phyloP scores from a whole-genome alignment of 2,329 filamentous ascomycete species.

The Aspergillus intermedius region DNA sequence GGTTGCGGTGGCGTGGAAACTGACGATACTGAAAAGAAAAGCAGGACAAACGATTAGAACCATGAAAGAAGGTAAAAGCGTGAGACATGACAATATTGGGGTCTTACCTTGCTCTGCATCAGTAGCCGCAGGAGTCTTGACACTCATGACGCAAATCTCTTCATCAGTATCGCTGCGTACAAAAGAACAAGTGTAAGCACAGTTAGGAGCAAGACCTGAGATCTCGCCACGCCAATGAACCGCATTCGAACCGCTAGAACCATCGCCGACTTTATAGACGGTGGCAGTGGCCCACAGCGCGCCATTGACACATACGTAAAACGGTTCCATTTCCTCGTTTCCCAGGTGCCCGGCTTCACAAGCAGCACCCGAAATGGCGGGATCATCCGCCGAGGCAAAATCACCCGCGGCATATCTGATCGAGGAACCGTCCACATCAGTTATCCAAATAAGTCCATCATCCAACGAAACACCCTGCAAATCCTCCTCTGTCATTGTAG shows the following conservation, averaged over 20 bases:
- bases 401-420: conserved; percentile 44
- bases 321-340: conserved; percentile 46
- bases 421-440: conserved; percentile 39
- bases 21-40: conserved; percentile 23
- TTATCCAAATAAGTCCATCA: conserved; percentile 43
- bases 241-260: conserved; percentile 39
- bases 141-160: conserved; percentile 54
- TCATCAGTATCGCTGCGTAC: conserved; percentile 51
- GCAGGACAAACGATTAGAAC: conserved; percentile 7
- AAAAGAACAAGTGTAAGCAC: conserved; percentile 59
- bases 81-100: background rate
- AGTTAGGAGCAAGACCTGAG: conserved; percentile 58
- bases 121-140: conserved; percentile 56
- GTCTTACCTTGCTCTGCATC: conserved; percentile 52
- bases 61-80: background rate
- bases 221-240: conserved; percentile 56
- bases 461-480: conserved; percentile 36
- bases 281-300: conserved; percentile 59
- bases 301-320: conserved; percentile 60
- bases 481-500: conserved; percentile 38
- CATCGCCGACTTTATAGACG: conserved; percentile 43
- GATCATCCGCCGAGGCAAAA: conserved; percentile 28
- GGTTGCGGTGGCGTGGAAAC: conserved; percentile 49
- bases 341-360: conserved; percentile 22
- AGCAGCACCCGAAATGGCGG: conserved; percentile 18